Evolutionary conservation across 495 filamentous ascomycete species (phyloP), one percentile per base, ranked within the genome.

Genomic region (Aspergillus carlsbadensis): DNA sequence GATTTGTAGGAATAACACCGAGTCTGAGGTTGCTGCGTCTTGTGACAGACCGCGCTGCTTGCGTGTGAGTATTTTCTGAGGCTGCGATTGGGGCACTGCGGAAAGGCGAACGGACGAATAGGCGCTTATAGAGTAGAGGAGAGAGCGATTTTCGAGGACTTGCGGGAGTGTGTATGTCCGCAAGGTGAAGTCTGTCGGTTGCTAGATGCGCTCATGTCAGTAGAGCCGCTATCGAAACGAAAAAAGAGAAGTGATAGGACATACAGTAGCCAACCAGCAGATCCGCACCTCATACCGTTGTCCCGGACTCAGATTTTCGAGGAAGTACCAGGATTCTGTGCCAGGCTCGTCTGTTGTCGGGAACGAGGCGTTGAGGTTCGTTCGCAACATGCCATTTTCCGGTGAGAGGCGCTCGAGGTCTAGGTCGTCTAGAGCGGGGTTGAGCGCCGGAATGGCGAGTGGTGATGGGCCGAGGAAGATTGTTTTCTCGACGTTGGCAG

Each of bases 211-310:
- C 29, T 14, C n/a, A 52, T 56, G 42, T 55, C 37, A 49, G 39
- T 55, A 43, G 34, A 21, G 48, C 13, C 35, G 4, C 17, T 41
- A 10, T 36, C 2, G 18, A 18, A 24, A 26, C 22, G 40, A 20
- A 15, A 26, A 39, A 8, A 29, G 39, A 54, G 21, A 31, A 18
- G n/a, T n/a, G n/a, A n/a, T n/a, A n/a, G n/a, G n/a, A 79, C 87
- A 71, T 82, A 96, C 93, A 29, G 86, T 95, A 40, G 94, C 94
- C 59, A 89, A 77, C 94, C 94, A 98, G 72, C 94, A 98, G 57
- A 97, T 79, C 20, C 94, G 83, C 31, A 96, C 84, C 76, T 98
- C 94, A 76, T 98, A 96, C 56, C 92, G 83, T 63, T 88, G 87
- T 10, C 84, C 81, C 17, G 84, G 79, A 17, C 69, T 78, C 46